Evolutionary conservation across 208 protist genomes (phyloP), one percentile per base, ranked within the genome.

Genomic region (Leptomonas pyrrhocoris): DNA sequence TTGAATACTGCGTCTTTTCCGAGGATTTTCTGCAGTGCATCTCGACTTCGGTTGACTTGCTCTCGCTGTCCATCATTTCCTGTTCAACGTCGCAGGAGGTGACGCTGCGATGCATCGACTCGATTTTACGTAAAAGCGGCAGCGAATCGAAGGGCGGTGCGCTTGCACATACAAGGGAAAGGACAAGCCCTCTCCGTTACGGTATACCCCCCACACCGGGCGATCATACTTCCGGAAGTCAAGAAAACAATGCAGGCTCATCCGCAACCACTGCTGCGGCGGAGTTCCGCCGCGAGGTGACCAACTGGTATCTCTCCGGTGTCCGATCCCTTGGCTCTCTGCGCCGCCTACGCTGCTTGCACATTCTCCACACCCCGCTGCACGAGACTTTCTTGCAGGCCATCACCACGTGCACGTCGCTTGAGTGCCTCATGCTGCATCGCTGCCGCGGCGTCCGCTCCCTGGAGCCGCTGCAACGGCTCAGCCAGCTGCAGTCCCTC

Each of bases 21-120:
- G 76, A 82, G 66, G 76, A 90, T 15, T 76, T 89, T 55, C 68
- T 95, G 60, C 87, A 95, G 73, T 60, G 63, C n/a, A 84, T 95
- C 18, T 92, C 87, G 2, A 80, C 66, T 7, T 89, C 66, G 65
- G 42, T 57, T 6, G 73, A 89, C 28, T 55, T 95, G 7, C 65
- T 84, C 48, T 71, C 82, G 7, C 80, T 93, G 8, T 78, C 74
- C 46, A 73, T 92, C 30, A 66, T 70, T 15, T 73, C 78, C 2
- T 90, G 84, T 64, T 76, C 70, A 7, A 83, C 85, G 2, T 78
- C 76, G n/a, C 76, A 89, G 38, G 73, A 83, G 55, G 64, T 93
- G 2, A 75, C 73, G 19, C 56, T 95, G 48, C 71, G 69, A 25
- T 80, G 74, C 57, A 81, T 95, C 23, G 80, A 90, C 64, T 82